Conservation (phyloP, 2,329 filamentous ascomycete genomes). For the Neonectria coccinea region DNA sequence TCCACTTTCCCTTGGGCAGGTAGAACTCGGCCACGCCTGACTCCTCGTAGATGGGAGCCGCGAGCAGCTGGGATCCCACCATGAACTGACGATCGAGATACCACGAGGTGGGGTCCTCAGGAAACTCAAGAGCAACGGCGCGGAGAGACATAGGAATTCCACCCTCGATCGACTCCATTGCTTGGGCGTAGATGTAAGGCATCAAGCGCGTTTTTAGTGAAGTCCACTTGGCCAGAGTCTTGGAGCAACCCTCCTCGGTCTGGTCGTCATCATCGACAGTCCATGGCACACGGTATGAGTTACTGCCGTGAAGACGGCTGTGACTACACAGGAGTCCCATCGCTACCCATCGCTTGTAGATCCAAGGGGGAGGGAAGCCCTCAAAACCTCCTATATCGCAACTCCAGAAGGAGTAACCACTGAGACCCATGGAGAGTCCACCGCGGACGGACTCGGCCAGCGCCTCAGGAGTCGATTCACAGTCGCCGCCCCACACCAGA, state of each 20-base stretch:
- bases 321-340: constrained; percentile 79
- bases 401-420: constrained; percentile 76
- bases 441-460: constrained; percentile 78
- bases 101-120: constrained; percentile 76
- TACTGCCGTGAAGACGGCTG: constrained; percentile 76
- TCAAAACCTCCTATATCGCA: constrained; percentile 80
- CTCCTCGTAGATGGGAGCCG: constrained; percentile 73
- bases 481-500: constrained; percentile 79
- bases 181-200: constrained; percentile 64
- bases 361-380: constrained; percentile 72
- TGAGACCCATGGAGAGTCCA: constrained; percentile 71
- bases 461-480: constrained; percentile 78
- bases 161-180: constrained; percentile 54
- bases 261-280: constrained; percentile 74
- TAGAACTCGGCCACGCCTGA: constrained; percentile 75
- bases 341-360: constrained; percentile 85
- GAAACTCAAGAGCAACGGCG: constrained; percentile 77
- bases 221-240: constrained; percentile 60
- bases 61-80: constrained; percentile 73
- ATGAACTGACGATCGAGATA: constrained; percentile 78
- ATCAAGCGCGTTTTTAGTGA: constrained; percentile 64
- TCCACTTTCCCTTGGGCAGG: constrained; percentile 63
- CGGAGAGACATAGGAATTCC: constrained; percentile 73
- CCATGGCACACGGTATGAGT: constrained; percentile 81
- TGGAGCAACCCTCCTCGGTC: constrained; percentile 65